A percentile compares a stretch with the other conserved stretches of the same genome.
These are phyloP conservation scores for Metarhizium anisopliae DNA, from an alignment of 2,329 filamentous ascomycete genomes.

Conservation along the genomic window DNA sequence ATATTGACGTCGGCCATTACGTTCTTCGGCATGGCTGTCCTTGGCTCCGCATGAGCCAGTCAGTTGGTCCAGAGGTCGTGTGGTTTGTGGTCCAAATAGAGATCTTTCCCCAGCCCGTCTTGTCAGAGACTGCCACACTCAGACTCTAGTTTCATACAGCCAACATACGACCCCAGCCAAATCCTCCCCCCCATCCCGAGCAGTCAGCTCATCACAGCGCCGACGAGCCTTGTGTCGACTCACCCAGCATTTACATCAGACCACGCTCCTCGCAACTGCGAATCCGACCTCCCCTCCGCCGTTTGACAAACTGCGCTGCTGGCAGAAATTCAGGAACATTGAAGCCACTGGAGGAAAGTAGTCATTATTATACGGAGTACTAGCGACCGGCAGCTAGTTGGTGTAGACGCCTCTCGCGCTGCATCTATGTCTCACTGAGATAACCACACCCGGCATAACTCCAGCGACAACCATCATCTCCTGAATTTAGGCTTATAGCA, in stretches of 20 bases:
- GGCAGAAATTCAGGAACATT: no score
- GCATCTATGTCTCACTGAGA: background rate
- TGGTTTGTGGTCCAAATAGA: background rate
- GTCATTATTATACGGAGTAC: no score
- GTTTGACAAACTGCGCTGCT: background rate
- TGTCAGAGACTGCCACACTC: background rate
- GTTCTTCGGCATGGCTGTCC: background rate
- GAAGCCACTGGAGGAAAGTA: no score
- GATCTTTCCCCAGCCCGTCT: background rate
- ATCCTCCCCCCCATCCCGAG: background rate
- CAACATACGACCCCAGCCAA: background rate
- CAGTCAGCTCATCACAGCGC: conserved; percentile 1
- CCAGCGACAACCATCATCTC: background rate
- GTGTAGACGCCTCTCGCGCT: background rate
- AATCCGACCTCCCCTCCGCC: background rate
- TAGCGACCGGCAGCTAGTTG: background rate
- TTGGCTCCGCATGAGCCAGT: background rate
- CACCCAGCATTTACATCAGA: conserved; percentile 1
- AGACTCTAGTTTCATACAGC: background rate
- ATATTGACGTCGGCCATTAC: background rate
- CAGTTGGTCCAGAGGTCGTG: background rate
- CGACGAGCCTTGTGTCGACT: background rate
- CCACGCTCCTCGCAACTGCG: background rate
- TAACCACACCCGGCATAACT: background rate
- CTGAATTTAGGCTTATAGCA: background rate